Base-by-base conservation (phyloP, 2,329 filamentous ascomycete species). In the Penicillium sp. region DNA sequence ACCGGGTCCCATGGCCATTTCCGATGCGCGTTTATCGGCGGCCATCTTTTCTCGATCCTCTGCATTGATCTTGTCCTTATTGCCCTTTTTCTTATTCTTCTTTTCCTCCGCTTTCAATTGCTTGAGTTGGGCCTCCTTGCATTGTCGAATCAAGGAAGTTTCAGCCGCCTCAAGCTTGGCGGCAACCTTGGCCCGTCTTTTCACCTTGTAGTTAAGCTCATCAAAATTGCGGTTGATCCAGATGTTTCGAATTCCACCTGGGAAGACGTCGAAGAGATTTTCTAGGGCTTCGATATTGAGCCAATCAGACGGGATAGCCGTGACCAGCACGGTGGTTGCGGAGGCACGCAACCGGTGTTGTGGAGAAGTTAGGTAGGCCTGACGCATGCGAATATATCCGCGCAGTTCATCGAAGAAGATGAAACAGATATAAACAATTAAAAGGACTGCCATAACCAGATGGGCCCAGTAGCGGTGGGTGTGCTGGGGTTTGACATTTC, bases 151-250 rank as follows among this genome's bases (percentile, higher is more conserved):
- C 42, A 99, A 79, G 22, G 91, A 86, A 0, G 91, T 97, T 74
- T 98, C 89, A 1, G 93, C 93, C 9, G 76, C 76, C 70, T 99
- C 95, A 0, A 99, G 83, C 55, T 81, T 79, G 43, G 82, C 73
- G 47, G 93, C 91, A 14, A 96, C 78, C 9, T 83, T 77, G 59
- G 92, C 86, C 45, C 95, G 85, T 61, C 86, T 79, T 49, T 90
- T 84, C 46, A 98, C 89, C 71, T 98, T 98, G 59, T 93, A 89
- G 47, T 90, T 83, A 11, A 99, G 82, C 9, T 88, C 83, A 44
- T 93, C 90, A 64, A 91, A 88, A 70, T 99, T 90, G 59, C 93
- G 86, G 58, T 97, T 99, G 66, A 99, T 87, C 93, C 93, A 99
- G 47, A 99, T 90, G 65, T 98, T 98, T 58, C 91, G 86, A 69